phyloP scores from a whole-genome alignment of 352 stramenopile genomes.

The Hyaloperonospora arabidopsidis region DNA sequence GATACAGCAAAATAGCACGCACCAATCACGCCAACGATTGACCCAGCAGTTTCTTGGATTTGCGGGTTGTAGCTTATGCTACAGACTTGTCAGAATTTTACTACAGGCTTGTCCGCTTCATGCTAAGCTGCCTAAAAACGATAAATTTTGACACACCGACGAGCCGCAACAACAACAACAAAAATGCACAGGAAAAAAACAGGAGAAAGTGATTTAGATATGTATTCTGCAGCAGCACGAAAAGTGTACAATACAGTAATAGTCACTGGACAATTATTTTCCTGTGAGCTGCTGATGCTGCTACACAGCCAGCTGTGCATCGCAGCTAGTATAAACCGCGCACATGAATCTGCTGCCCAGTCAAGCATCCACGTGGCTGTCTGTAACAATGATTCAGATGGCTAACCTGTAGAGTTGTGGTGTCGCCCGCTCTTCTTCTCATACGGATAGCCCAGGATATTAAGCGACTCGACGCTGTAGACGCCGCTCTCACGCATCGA shows the following conservation, averaged over 20 bases:
- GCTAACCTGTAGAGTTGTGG: constrained; percentile 43
- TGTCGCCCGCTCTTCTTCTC: constrained; percentile 64
- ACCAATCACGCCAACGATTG: neutral
- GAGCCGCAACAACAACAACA: constrained; percentile 3
- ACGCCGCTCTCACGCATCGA: constrained; percentile 48
- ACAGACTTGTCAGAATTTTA: constrained; percentile 14
- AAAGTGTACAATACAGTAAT: constrained; percentile 25
- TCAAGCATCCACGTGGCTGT: constrained; percentile 5
- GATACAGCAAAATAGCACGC: constrained; percentile 9
- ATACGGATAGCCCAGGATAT: constrained; percentile 78
- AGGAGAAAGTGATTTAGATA: constrained; percentile 25
- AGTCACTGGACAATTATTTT: constrained; percentile 15
- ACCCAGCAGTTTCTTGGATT: constrained; percentile 5
- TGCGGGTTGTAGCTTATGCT: constrained; percentile 17
- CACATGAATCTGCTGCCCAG: constrained; percentile 23
- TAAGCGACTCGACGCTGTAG: constrained; percentile 72
- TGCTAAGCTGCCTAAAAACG: constrained; percentile 21
- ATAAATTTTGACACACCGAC: constrained; percentile 27
- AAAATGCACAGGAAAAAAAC: neutral
- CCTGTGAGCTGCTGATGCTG: constrained; percentile 9
- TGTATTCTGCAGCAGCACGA: constrained; percentile 24
- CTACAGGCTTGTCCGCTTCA: constrained; percentile 8
- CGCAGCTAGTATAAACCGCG: constrained; percentile 9
- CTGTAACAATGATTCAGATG: constrained; percentile 8
- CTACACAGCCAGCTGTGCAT: constrained; percentile 12